Evolutionary conservation across 164 flowering plant species (phyloP), one percentile per base, ranked within the genome.

Genomic region (Magnolia sinica): DNA sequence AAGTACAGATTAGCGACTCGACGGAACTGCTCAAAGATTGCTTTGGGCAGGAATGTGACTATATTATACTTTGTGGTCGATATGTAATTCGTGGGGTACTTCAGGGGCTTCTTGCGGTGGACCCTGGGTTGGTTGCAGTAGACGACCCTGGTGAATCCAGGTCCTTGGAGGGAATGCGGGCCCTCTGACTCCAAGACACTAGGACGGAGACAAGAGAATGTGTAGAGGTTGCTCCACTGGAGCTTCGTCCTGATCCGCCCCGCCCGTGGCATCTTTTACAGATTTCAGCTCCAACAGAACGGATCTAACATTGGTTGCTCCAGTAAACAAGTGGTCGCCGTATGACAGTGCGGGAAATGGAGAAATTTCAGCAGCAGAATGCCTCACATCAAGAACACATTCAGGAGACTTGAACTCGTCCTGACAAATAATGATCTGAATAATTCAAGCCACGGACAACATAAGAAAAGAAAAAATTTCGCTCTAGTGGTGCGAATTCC

Each of bases 1-100:
- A 86, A 86, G 74, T 86, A 84, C n/a, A 86, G 18, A 70, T 86
- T 86, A 61, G 88, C 88, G 37, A 83, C 88, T 59, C 88, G 72
- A 14, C 87, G 78, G 72, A 86, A 86, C 78, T 86, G 87, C 81
- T 86, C 88, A 31, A 86, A 84, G n/a, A 83, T 70, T 7, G 88
- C 86, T 74, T 86, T 86, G 11, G 88, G 88, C 24, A 83, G 68
- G 72, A 84, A 86, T 2, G 88, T 84, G 2, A 83, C 50, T 27
- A 83, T 64, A 63, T 84, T 84, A 68, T 86, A 86, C 65, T 86
- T 86, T 1, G 87, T 84, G n/a, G 88, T 86, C 0, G 84, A 79
- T 75, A 86, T 83, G 68, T 75, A 76, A 79, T 86, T 86, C 8
- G 82, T 52, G 1, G 80, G 79, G 71, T 84, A 84, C 14, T 80